These are phyloP conservation scores for Xylariaceae sp. DNA, from an alignment of 2,329 filamentous ascomycete species.

Conservation along the genomic window DNA sequence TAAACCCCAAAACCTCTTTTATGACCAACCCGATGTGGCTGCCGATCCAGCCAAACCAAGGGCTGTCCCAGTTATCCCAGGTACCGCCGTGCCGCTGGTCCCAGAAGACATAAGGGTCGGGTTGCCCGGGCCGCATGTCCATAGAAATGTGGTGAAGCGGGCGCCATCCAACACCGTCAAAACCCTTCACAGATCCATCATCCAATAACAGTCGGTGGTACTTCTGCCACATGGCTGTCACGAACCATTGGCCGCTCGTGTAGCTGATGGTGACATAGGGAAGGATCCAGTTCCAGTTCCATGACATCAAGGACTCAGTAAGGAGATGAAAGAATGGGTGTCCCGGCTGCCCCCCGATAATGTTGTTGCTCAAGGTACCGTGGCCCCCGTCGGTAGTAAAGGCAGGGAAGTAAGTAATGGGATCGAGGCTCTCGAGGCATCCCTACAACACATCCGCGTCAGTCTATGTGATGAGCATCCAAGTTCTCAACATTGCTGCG, in stretches of 20 bases:
- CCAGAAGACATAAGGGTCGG: constrained; percentile 41
- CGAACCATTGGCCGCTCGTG: constrained; percentile 72
- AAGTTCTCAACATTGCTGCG: too few relatives aligned
- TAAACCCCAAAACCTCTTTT: constrained; percentile 1
- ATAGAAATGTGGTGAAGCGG: constrained; percentile 39
- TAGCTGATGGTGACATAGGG: constrained; percentile 81
- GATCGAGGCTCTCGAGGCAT: constrained; percentile 71
- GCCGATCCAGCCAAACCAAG: constrained; percentile 40
- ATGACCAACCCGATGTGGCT: constrained; percentile 33
- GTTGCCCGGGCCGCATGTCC: constrained; percentile 35
- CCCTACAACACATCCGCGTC: too few relatives aligned
- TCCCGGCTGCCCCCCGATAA: constrained; percentile 70
- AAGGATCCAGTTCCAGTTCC: constrained; percentile 71
- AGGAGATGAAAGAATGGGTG: constrained; percentile 75
- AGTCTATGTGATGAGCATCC: too few relatives aligned
- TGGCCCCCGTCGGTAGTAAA: constrained; percentile 63
- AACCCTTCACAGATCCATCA: constrained; percentile 33
- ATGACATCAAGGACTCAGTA: constrained; percentile 67
- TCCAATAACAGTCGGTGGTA: constrained; percentile 50
- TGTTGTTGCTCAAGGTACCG: constrained; percentile 62
- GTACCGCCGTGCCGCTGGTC: constrained; percentile 39
- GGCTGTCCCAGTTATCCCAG: constrained; percentile 43
- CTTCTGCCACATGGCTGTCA: constrained; percentile 74
- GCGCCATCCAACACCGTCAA: constrained; percentile 22
- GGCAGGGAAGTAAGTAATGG: constrained; percentile 69